These are phyloP conservation scores for Coniosporium apollinis DNA, from an alignment of 495 filamentous ascomycete species.

Conservation along the genomic window DNA sequence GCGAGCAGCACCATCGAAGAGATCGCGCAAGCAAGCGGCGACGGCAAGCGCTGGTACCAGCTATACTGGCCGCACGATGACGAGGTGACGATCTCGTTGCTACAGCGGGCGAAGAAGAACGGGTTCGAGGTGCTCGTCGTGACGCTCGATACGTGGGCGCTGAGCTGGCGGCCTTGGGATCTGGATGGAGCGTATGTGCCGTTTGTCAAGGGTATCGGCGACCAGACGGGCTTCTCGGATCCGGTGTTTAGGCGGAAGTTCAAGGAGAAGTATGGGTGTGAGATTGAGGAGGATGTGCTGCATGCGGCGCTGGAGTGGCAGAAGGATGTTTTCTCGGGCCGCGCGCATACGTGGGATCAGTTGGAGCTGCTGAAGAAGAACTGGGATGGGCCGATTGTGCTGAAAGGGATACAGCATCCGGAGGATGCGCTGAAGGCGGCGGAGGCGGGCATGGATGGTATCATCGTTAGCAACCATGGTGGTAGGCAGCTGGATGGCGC, in stretches of 20 bases:
- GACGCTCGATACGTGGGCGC: conserved; percentile 43
- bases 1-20: conserved; percentile 26
- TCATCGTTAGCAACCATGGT: conserved; percentile 39
- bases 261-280: conserved; percentile 27
- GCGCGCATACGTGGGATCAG: conserved; percentile 13
- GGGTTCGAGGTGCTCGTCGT: conserved; percentile 42
- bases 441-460: conserved; percentile 33
- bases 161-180: conserved; percentile 47
- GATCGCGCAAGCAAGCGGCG: conserved; percentile 25
- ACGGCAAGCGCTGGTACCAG: conserved; percentile 38
- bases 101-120: conserved; percentile 42
- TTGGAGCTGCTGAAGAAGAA: conserved; percentile 15
- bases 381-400: conserved; percentile 23
- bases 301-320: conserved; percentile 8
- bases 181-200: conserved; percentile 44
- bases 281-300: conserved; percentile 30
- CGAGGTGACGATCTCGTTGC: conserved; percentile 39
- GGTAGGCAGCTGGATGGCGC: conserved; percentile 20
- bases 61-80: conserved; percentile 50
- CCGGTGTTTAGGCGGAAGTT: conserved; percentile 44
- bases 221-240: conserved; percentile 36
- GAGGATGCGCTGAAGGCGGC: conserved; percentile 32
- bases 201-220: conserved; percentile 32
- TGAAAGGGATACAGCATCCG: conserved; percentile 23
- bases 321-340: conserved; percentile 5